phyloP scores from a whole-genome alignment of 169 alveolate genomes.

The Plasmodium inui region DNA sequence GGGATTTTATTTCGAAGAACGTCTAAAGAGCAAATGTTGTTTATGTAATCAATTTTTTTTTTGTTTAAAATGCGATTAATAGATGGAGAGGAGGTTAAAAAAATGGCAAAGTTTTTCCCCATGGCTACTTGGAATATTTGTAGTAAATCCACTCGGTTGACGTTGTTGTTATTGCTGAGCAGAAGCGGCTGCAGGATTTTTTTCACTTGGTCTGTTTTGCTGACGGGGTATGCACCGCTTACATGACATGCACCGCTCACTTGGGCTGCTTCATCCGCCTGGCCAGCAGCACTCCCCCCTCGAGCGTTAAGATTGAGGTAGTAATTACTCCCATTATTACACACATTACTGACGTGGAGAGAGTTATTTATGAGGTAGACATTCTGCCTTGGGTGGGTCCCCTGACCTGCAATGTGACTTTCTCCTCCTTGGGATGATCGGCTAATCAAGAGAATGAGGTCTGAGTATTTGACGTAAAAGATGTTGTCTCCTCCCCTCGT shows the following conservation, averaged over 20 bases:
- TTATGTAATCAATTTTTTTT: constrained; percentile 60
- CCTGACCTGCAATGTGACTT: neutral
- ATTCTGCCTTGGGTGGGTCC: neutral
- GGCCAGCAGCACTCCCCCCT: neutral
- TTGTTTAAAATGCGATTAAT: constrained; percentile 52
- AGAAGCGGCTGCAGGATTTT: constrained; percentile 40
- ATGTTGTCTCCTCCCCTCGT: constrained; percentile 71
- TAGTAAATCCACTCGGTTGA: neutral
- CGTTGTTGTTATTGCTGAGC: neutral
- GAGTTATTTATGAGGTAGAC: constrained; percentile 6
- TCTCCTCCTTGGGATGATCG: neutral
- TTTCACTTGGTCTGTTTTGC: neutral
- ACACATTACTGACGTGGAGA: neutral
- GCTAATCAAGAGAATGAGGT: neutral
- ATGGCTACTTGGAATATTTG: constrained; percentile 51
- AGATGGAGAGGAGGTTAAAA: constrained; percentile 65
- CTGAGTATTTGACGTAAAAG: constrained; percentile 50
- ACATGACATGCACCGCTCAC: neutral
- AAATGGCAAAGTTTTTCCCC: constrained; percentile 45
- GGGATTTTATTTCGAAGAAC: constrained; percentile 44
- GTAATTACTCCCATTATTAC: neutral
- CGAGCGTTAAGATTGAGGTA: neutral
- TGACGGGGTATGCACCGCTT: neutral
- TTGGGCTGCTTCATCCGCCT: neutral
- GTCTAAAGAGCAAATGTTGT: constrained; percentile 41